Percentiles rank a stretch among this genome's conserved stretches.
These are phyloP conservation scores for Aquilaria sinensis DNA, from an alignment of 345 rosid genomes.

Conservation along the genomic window DNA sequence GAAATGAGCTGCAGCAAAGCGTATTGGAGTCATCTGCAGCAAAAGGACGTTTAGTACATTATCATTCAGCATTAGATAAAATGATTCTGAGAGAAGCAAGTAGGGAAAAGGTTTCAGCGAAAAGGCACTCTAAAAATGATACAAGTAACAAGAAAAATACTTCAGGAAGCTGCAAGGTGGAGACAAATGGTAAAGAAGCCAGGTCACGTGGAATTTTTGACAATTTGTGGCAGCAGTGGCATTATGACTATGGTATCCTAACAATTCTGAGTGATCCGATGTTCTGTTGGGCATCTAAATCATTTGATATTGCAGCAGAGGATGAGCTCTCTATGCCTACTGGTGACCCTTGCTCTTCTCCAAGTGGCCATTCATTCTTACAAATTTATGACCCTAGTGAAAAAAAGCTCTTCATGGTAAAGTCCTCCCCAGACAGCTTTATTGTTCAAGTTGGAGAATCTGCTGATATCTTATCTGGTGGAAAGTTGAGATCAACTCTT, in stretches of 20 bases:
- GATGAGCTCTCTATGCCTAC: constrained; percentile 9
- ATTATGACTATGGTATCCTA: constrained; percentile 84
- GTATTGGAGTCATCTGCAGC: constrained; percentile 72
- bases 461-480: constrained; percentile 68
- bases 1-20: constrained; percentile 55
- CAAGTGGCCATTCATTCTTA: constrained; percentile 42
- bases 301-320: constrained; percentile 10
- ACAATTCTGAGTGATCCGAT: constrained; percentile 85
- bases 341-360: constrained; percentile 35
- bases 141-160: constrained; percentile 13
- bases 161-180: constrained; percentile 19
- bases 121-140: constrained; percentile 16
- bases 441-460: constrained; percentile 86
- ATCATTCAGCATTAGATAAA: constrained; percentile 62
- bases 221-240: constrained; percentile 92
- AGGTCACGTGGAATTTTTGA: constrained; percentile 18
- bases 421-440: constrained; percentile 69
- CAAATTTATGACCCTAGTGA: constrained; percentile 53
- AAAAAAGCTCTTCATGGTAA: constrained; percentile 49
- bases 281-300: constrained; percentile 37
- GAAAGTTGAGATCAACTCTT: constrained; percentile 72
- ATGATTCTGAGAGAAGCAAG: constrained; percentile 30
- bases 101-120: constrained; percentile 24
- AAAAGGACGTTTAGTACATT: constrained; percentile 84
- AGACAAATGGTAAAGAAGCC: constrained; percentile 12